A percentile compares a stretch with the other conserved stretches of the same genome.
phyloP scores from a whole-genome alignment of 2,329 filamentous ascomycete genomes.

The Myriosclerotinia curreyana region DNA sequence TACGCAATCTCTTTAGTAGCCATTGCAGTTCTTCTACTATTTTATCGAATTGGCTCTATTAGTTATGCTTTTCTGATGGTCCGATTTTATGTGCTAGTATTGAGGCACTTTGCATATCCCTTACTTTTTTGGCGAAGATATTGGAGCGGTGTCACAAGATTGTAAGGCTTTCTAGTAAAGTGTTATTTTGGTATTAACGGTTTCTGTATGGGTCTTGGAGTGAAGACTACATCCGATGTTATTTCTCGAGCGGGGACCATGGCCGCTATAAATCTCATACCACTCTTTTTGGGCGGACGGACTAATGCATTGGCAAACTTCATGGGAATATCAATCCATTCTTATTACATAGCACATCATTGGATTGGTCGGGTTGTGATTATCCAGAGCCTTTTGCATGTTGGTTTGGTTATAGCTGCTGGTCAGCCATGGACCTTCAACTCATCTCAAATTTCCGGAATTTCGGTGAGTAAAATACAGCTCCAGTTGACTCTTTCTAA shows the following conservation, averaged over 20 bases:
- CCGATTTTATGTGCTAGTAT: not conserved
- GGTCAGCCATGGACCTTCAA: constrained; percentile 1
- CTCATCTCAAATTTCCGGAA: constrained; percentile 17
- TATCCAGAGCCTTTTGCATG: constrained; percentile 25
- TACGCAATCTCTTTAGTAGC: not conserved
- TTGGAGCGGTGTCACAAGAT: constrained; percentile 1
- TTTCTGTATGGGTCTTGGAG: constrained; percentile 23
- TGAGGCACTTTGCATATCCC: not conserved
- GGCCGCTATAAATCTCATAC: constrained; percentile 28
- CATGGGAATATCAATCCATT: constrained; percentile 26
- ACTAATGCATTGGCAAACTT: constrained; percentile 25
- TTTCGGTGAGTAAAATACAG: not conserved
- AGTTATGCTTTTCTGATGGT: not conserved
- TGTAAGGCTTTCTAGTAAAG: not conserved
- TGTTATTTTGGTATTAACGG: constrained; percentile 24
- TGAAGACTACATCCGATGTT: constrained; percentile 22
- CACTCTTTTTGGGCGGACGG: constrained; percentile 27
- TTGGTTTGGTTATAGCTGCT: constrained; percentile 18
- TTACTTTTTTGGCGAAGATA: not conserved
- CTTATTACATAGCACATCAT: constrained; percentile 27
- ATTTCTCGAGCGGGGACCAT: constrained; percentile 24
- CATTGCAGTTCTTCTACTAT: not conserved
- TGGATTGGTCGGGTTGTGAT: constrained; percentile 28
- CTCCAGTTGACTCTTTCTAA: not conserved
- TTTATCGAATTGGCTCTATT: not conserved